Evolutionary conservation across 2,329 filamentous ascomycete genomes (phyloP), one percentile per base, ranked within the genome.

Genomic region (Sarocladium kiliense): DNA sequence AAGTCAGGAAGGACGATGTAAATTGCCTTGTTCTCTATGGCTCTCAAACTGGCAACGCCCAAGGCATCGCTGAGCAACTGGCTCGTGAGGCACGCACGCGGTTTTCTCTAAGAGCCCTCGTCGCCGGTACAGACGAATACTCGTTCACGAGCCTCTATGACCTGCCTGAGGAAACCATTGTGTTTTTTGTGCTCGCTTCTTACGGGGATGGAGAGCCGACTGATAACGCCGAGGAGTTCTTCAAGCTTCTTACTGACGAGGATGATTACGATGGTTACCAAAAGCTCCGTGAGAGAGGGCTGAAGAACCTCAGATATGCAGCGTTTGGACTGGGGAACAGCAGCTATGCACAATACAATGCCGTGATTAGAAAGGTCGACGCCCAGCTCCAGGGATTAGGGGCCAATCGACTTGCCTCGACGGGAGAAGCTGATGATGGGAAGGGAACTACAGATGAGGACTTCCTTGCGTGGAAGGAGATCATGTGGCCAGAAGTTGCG

Each of bases 71-170:
- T 59, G 91, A 89, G 7, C 81, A 90, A 61, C 74, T 96, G 64
- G 88, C 90, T 58, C 95, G 95, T 76, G 91, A 96, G 72, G 91
- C 90, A 60, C 88, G 88, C 66, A 91, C 89, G 65, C 81, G 90
- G 58, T 96, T 92, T 67, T 90, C 90, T 25, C 78, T 96, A 57
- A 91, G 91, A 73, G 93, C 90, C 56, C 94, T 96, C 88, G 89
- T 92, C 68, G 74, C 71, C 7, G 74, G 77, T 55, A 62, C 75
- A 2, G 72, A 70, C 2, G 76, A 78, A 54, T 78, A 72, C 55
- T 73, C 78, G 47, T 61, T 65, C 10, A 67, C 70, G 2, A 68
- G 62, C 6, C 67, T 75, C 30, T 61, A 64, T 4, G 39, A 56
- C 1, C 53, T 70, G 2, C 62, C 65, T 1, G 32, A 54, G 3